phyloP scores from a whole-genome alignment of 2,329 filamentous ascomycete genomes.

The Verticillium zaregamsianum region DNA sequence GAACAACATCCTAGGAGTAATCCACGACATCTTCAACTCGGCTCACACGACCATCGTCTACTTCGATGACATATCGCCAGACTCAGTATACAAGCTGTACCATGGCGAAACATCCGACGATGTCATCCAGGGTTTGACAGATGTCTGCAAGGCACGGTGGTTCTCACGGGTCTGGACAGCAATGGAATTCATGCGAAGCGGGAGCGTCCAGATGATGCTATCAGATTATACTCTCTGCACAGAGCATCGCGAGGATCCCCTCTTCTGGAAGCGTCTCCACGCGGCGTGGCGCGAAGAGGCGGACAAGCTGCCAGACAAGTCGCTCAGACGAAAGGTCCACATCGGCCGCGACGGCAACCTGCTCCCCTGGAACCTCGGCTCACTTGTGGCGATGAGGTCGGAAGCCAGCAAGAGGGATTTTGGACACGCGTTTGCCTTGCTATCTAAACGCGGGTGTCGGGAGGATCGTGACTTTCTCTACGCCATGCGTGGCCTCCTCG shows the following conservation, averaged over 20 bases:
- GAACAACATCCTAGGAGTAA: not conserved
- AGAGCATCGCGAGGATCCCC: not conserved
- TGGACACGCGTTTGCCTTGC: not conserved
- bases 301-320: not conserved
- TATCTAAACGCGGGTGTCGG: not conserved
- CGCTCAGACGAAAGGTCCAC: not conserved
- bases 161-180: constrained; percentile 4
- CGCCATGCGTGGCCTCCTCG: not conserved
- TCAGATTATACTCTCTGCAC: not conserved
- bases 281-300: not conserved
- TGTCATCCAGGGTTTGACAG: not conserved
- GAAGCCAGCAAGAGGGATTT: not conserved
- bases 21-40: not conserved
- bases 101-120: not conserved
- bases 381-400: not conserved
- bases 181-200: constrained; percentile 3
- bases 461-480: not conserved
- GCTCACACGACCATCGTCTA: not conserved
- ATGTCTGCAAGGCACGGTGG: not conserved
- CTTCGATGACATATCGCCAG: not conserved
- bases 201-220: not conserved
- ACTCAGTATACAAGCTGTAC: not conserved
- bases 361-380: not conserved
- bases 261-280: not conserved
- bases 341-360: not conserved